Percentiles rank a stretch among this genome's conserved stretches.
phyloP scores from a whole-genome alignment of 768 basidiomycete species.

The Daedaleopsis sinensis region DNA sequence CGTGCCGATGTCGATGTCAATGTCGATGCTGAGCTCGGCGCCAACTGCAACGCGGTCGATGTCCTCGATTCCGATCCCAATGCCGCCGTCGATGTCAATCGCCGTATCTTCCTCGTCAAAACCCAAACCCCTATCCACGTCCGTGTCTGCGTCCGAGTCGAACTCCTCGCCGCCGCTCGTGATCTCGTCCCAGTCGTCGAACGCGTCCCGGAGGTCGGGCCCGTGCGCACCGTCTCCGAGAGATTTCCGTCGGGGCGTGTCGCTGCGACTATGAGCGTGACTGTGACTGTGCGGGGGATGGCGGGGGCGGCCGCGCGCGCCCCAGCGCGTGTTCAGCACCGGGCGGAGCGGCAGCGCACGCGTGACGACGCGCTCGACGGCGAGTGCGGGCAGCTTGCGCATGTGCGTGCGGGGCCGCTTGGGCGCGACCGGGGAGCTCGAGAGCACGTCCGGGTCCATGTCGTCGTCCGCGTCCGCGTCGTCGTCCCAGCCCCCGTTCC shows the following conservation, averaged over 20 bases:
- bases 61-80: too few relatives aligned
- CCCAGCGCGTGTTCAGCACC: constrained; percentile 4
- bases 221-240: constrained; percentile 17
- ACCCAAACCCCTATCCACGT: not conserved
- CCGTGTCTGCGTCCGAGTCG: constrained; percentile 33
- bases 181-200: constrained; percentile 46
- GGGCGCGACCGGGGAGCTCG: constrained; percentile 43
- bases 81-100: too few relatives aligned
- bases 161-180: constrained; percentile 49
- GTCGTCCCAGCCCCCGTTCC: not conserved
- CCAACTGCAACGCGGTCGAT: too few relatives aligned
- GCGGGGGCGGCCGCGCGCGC: not conserved
- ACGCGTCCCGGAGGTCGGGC: constrained; percentile 49
- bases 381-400: not conserved
- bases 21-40: too few relatives aligned
- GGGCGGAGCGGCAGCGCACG: constrained; percentile 15
- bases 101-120: too few relatives aligned
- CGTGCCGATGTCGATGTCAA: too few relatives aligned
- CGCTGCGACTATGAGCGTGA: too few relatives aligned
- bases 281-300: too few relatives aligned
- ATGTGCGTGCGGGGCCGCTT: not conserved
- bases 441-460: constrained; percentile 55
- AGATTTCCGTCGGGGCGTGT: not conserved
- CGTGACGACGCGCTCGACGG: constrained; percentile 6
- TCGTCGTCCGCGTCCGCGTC: constrained; percentile 28